Percentiles rank a stretch among this genome's conserved stretches.
Conservation (phyloP, 495 filamentous ascomycete species). For the Jackrogersella multiformis region DNA sequence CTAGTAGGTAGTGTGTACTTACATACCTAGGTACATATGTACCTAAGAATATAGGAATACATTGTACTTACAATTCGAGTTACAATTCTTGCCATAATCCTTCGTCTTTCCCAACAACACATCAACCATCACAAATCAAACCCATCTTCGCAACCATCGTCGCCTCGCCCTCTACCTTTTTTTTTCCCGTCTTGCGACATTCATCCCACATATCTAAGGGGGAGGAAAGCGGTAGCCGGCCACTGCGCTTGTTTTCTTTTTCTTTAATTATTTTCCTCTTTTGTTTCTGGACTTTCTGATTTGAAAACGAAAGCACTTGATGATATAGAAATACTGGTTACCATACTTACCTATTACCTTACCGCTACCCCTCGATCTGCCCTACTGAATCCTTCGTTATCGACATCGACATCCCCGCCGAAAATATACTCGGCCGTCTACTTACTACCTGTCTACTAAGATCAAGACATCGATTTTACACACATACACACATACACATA, state of each 20-base stretch:
- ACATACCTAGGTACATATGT: no score
- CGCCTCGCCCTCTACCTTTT: neutral
- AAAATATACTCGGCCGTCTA: neutral
- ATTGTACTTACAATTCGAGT: neutral
- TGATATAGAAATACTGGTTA: neutral
- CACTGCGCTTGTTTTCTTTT: conserved; percentile 7
- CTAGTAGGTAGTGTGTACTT: no score
- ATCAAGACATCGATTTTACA: neutral
- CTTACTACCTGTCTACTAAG: neutral
- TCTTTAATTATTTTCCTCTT: neutral
- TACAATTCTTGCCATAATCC: neutral
- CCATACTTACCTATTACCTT: conserved; percentile 1
- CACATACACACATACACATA: neutral
- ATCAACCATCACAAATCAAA: neutral
- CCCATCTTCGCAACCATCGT: conserved; percentile 23
- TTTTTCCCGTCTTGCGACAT: conserved; percentile 14
- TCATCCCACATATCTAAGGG: conserved; percentile 1
- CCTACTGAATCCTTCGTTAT: conserved; percentile 14
- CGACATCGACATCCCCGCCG: conserved; percentile 13
- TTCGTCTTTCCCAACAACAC: neutral
- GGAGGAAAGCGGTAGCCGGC: conserved; percentile 5
- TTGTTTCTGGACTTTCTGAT: no score
- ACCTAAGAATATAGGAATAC: no score
- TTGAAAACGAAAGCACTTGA: neutral
- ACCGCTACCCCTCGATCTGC: conserved; percentile 29